Evolutionary conservation across 192 early-diverging fungal species (phyloP), one percentile per base, ranked within the genome.

Genomic region (Borealophlyctis nickersoniae): DNA sequence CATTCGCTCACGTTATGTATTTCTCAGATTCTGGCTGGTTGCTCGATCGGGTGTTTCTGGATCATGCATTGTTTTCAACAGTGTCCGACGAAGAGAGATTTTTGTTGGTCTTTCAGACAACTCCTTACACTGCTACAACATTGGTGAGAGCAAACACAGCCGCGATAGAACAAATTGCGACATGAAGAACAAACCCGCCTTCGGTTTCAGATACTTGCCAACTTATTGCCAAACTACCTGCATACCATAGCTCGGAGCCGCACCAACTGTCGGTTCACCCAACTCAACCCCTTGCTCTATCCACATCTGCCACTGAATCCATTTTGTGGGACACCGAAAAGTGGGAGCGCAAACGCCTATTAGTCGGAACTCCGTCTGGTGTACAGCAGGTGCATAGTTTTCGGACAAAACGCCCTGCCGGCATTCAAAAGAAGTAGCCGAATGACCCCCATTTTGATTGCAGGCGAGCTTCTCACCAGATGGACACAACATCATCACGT

Each of bases 311-410:
- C 1, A 66, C 48, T 3, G 77, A 82, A 56, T 70, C 74, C 13
- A 77, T 82, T 26, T 52, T 82, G 26, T 82, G 81, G 81, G 72
- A 82, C 61, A 79, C 77, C 0, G 77, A 82, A 34, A 56, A 50
- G 14, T 82, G 81, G 81, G 72, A 73, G 53, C 66, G 77, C 14
- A 74, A 72, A 30, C 62, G 81, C 23, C 35, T 82, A 4, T 59
- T 82, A 11, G 61, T 65, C 11, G 77, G 74, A 19, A 62, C 67
- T 2, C 61, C 70, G 3, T 26, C 52, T 23, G 73, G 73, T 36
- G 66, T 77, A 13, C 73, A 75, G 33, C 73, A 79, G 63, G 72
- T 60, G 22, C 62, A 64, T 49, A 23, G 3, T 5, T 48, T 62
- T 23, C 26, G 9, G 4, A 30, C 60, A 27, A 28, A 26, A 19